These are phyloP conservation scores for Actinidia arguta DNA, from an alignment of 179 eudicot species.

Conservation along the genomic window DNA sequence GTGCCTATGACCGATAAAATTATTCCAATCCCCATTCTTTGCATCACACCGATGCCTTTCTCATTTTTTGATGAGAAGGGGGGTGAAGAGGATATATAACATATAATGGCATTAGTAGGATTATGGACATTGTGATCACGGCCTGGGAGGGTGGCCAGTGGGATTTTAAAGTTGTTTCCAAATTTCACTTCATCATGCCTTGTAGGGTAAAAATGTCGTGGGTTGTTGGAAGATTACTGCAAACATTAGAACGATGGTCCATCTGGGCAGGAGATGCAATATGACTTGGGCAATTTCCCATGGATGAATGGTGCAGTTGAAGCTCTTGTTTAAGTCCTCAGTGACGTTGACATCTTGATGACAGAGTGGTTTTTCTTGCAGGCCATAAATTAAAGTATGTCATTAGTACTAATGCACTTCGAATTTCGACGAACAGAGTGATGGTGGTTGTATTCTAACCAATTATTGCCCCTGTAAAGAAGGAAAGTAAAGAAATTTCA, in stretches of 20 bases:
- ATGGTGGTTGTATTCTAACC: too few relatives aligned
- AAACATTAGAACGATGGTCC: constrained; percentile 81
- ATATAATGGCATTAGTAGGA: constrained; percentile 81
- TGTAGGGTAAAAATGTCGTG: constrained; percentile 94
- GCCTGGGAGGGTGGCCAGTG: constrained; percentile 93
- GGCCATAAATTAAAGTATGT: constrained; percentile 39
- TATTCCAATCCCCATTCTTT: constrained; percentile 94
- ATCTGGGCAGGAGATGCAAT: constrained; percentile 73
- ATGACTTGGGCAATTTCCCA: constrained; percentile 49
- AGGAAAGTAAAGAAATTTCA: too few relatives aligned
- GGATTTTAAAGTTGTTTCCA: constrained; percentile 68
- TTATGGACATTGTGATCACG: constrained; percentile 71
- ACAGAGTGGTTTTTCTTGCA: constrained; percentile 63
- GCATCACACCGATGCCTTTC: constrained; percentile 77
- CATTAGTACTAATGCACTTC: neutral
- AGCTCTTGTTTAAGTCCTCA: constrained; percentile 31
- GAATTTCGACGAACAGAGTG: too few relatives aligned
- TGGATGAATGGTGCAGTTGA: constrained; percentile 22
- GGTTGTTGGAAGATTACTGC: constrained; percentile 98
- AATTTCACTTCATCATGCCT: constrained; percentile 85
- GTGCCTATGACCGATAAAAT: constrained; percentile 80
- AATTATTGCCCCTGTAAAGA: too few relatives aligned
- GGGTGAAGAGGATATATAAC: constrained; percentile 60
- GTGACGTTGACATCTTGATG: constrained; percentile 35
- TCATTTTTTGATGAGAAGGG: constrained; percentile 56